phyloP scores from a whole-genome alignment of 2,329 filamentous ascomycete genomes.

The Aspergillus quadrilineatus region DNA sequence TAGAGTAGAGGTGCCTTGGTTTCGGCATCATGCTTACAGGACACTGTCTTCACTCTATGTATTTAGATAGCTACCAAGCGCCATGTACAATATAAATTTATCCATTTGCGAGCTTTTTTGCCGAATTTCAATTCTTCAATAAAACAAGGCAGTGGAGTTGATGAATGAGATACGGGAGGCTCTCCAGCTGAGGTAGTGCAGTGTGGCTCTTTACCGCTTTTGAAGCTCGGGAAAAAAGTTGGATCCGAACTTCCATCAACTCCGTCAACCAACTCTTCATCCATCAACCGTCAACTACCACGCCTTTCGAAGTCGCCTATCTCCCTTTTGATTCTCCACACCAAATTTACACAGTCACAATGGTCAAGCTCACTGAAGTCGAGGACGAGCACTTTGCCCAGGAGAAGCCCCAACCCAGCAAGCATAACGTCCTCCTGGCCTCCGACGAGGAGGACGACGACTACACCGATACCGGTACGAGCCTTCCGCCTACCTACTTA shows the following conservation, averaged over 20 bases:
- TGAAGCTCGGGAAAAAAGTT: conserved; percentile 41
- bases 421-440: conserved; percentile 54
- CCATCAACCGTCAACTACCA: conserved; percentile 9
- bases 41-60: conserved; percentile 20
- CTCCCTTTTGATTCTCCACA: conserved; percentile 14
- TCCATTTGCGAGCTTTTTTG: neutral
- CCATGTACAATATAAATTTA: conserved; percentile 16
- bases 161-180: neutral
- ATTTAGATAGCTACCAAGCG: conserved; percentile 18
- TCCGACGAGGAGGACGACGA: conserved; percentile 73
- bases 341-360: conserved; percentile 44
- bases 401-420: conserved; percentile 62
- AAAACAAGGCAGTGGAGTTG: neutral
- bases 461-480: conserved; percentile 86
- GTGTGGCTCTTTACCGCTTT: conserved; percentile 8
- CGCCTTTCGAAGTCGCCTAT: conserved; percentile 1
- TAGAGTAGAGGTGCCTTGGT: neutral
- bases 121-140: too few relatives aligned
- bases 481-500: neutral
- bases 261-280: conserved; percentile 17
- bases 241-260: conserved; percentile 26
- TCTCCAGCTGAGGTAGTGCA: neutral
- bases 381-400: conserved; percentile 91
- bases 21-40: conserved; percentile 3
- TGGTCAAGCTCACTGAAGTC: conserved; percentile 97